Conservation (phyloP, 2,329 filamentous ascomycete genomes). For the Trichoderma semiorbis region DNA sequence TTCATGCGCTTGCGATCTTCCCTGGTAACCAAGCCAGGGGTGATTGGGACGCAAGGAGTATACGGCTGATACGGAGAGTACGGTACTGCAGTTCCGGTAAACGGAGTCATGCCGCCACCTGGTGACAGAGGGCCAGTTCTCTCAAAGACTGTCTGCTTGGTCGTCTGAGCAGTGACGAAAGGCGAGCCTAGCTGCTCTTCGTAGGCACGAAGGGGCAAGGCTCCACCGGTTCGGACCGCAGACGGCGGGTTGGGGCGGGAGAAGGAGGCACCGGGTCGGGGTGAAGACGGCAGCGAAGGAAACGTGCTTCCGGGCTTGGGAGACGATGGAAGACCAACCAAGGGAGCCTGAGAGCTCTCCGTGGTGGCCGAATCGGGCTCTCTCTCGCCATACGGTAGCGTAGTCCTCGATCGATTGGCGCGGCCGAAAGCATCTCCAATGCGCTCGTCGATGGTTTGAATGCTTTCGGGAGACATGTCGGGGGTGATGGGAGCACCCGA, state of each 20-base stretch:
- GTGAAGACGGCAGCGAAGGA: constrained; percentile 46
- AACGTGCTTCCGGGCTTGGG: constrained; percentile 36
- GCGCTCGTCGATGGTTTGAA: constrained; percentile 54
- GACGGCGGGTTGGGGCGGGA: constrained; percentile 48
- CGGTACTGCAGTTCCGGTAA: constrained; percentile 59
- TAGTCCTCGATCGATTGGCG: constrained; percentile 35
- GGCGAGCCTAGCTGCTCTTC: constrained; percentile 55
- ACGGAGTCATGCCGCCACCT: constrained; percentile 56
- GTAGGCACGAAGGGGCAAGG: constrained; percentile 59
- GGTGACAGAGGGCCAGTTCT: constrained; percentile 54
- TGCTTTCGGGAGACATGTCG: constrained; percentile 40
- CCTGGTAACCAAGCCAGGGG: constrained; percentile 68
- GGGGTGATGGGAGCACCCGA: constrained; percentile 29
- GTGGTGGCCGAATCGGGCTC: constrained; percentile 53
- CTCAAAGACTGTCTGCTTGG: constrained; percentile 65
- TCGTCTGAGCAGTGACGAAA: constrained; percentile 43
- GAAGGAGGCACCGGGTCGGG: constrained; percentile 50
- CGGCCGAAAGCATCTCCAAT: constrained; percentile 41
- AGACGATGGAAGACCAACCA: constrained; percentile 50
- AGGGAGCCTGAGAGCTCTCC: constrained; percentile 47
- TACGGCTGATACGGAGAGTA: constrained; percentile 80
- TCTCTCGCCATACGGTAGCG: constrained; percentile 39
- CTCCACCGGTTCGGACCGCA: constrained; percentile 54
- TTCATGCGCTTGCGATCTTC: constrained; percentile 67
- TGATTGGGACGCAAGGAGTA: constrained; percentile 71